phyloP scores from a whole-genome alignment of 163 green algal genomes.

The Chloroidium sp. region DNA sequence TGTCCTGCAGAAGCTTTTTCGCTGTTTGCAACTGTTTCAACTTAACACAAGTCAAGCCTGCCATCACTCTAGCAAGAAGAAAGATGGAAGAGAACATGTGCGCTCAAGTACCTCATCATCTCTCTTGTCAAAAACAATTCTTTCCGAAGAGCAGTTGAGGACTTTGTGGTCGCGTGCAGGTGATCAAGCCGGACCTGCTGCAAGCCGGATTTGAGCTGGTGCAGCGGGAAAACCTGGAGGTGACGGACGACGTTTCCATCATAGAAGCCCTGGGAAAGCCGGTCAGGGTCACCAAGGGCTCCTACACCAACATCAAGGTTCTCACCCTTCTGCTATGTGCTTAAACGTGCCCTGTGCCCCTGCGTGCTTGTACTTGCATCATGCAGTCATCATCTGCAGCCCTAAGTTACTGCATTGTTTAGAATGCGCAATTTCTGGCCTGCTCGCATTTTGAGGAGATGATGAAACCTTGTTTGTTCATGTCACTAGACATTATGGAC shows the following conservation, averaged over 20 bases:
- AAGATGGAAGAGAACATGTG: no score
- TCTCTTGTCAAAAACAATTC: no score
- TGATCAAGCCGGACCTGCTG: constrained; percentile 82
- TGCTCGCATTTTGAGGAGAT: neutral
- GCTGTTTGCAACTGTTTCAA: no score
- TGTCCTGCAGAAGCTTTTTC: no score
- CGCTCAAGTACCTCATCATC: no score
- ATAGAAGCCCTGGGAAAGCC: constrained; percentile 87
- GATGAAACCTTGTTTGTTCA: neutral
- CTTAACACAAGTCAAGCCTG: no score
- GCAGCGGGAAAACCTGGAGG: constrained; percentile 59
- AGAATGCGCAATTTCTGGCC: neutral
- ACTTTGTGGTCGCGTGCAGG: constrained; percentile 27
- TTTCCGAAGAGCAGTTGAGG: no score
- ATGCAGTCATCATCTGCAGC: neutral
- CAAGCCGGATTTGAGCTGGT: constrained; percentile 79
- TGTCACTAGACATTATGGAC: no score
- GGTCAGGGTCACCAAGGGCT: constrained; percentile 80
- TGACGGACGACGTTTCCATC: constrained; percentile 98
- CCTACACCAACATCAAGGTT: constrained; percentile 98
- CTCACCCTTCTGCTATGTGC: neutral
- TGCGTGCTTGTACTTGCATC: constrained; percentile 1
- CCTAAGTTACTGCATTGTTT: neutral
- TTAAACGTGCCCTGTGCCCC: constrained; percentile 3
- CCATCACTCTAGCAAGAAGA: no score